phyloP scores from a whole-genome alignment of 1,284 basidiomycete species.

The Fomitopsis betulina region DNA sequence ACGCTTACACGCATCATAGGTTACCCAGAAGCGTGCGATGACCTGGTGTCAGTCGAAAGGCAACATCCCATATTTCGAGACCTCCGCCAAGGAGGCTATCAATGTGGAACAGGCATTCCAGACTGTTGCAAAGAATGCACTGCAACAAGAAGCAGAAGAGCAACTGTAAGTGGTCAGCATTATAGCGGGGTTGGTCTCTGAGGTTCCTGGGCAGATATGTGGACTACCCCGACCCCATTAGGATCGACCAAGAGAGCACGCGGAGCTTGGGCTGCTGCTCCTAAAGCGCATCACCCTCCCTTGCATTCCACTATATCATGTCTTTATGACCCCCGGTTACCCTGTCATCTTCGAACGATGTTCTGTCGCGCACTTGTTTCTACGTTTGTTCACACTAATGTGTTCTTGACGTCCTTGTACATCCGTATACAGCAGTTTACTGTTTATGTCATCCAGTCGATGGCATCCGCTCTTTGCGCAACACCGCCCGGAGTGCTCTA shows the following conservation, averaged over 20 bases:
- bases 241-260: slow-evolving; percentile 90
- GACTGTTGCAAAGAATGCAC: slow-evolving; percentile 97
- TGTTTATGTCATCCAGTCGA: slow-evolving; percentile 4
- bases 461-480: neutral
- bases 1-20: slow-evolving; percentile 40
- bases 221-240: slow-evolving; percentile 99
- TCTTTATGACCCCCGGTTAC: slow-evolving; percentile 20
- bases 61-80: slow-evolving; percentile 99
- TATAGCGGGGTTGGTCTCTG: neutral
- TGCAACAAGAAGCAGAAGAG: slow-evolving; percentile 96
- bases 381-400: slow-evolving; percentile 18
- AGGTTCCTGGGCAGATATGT: slow-evolving; percentile 63
- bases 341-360: slow-evolving; percentile 15
- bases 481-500: too few species aligned
- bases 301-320: slow-evolving; percentile 9
- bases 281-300: slow-evolving; percentile 34
- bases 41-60: slow-evolving; percentile 99
- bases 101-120: slow-evolving; percentile 99
- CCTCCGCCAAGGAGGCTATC: slow-evolving; percentile 99
- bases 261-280: slow-evolving; percentile 94
- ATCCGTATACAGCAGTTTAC: slow-evolving; percentile 20
- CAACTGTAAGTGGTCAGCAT: slow-evolving; percentile 66
- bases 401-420: slow-evolving; percentile 21
- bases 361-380: slow-evolving; percentile 1
- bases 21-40: slow-evolving; percentile 99